Base-by-base conservation (phyloP, 2,329 filamentous ascomycete species). In the Sarocladium strictum region DNA sequence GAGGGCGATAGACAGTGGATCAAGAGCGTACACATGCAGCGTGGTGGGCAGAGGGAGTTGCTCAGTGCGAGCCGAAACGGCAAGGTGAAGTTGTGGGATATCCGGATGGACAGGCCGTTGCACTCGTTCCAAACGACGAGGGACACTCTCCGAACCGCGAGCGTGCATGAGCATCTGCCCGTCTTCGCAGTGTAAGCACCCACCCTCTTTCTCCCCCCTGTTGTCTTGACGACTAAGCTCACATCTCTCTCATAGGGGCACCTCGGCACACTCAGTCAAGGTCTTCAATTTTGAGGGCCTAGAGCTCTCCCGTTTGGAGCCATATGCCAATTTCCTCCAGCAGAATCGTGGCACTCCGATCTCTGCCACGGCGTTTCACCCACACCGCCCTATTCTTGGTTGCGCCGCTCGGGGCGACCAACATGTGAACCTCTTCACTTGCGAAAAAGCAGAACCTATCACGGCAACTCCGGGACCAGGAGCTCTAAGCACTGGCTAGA, bases 81-180 rank as follows among this genome's bases (percentile, higher is more conserved):
- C 58, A 94, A 94, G 66, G 89, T 99, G 59, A 92, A 90, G 67
- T 77, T 99, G 15, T 99, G 94, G 94, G 94, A 99, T 69, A 90
- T 99, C 52, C 84, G 94, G 50, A 90, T 90, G 84, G 88, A 94
- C 59, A 79, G 80, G 61, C 85, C 88, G 4, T 76, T 96, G 52
- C 84, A 85, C 57, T 84, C 84, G 2, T 87, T 93, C 63, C 79
- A 84, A 65, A 85, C 87, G 6, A 93, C 89, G 2, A 84, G 80
- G 57, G 85, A 92, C 63, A 88, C 87, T 9, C 78, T 96, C 57
- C 84, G 91, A 54, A 96, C 90, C 17, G 80, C 96, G 55, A 94
- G 89, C 67, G 92, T 94, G 40, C 94, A 99, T 69, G 94, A 99
- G 70, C 94, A 99, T 70, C 83, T 96, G 54, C 94, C 94, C 24